phyloP scores from a whole-genome alignment of 83 land plant species.

The Picea abies region DNA sequence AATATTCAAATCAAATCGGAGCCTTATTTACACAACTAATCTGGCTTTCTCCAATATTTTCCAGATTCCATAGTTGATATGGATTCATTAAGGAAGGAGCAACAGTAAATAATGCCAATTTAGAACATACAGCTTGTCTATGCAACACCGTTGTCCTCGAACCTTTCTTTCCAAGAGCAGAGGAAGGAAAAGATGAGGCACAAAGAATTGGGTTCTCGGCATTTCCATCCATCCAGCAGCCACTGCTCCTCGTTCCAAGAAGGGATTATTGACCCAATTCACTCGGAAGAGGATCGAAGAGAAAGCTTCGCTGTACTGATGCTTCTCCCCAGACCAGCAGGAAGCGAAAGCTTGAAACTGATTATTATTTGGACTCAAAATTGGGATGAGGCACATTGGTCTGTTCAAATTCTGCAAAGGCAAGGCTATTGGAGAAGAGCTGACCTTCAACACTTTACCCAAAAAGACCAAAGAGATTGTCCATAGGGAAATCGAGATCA shows the following conservation, averaged over 20 bases:
- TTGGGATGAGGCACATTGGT: conserved; percentile 62
- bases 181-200: neutral
- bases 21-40: too few relatives aligned
- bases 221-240: conserved; percentile 8
- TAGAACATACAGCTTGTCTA: neutral
- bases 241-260: neutral
- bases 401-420: conserved; percentile 45
- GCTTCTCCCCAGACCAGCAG: conserved; percentile 46
- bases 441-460: conserved; percentile 61
- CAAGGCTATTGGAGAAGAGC: conserved; percentile 44
- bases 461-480: conserved; percentile 61
- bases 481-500: conserved; percentile 71
- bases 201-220: neutral
- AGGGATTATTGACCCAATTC: neutral
- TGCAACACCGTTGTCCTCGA: neutral
- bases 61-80: conserved; percentile 3
- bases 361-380: conserved; percentile 36
- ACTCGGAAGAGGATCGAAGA: conserved; percentile 54
- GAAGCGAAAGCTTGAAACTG: conserved; percentile 59
- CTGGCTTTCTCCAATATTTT: too few relatives aligned
- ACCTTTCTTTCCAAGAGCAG: neutral
- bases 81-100: conserved; percentile 1
- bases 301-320: conserved; percentile 77
- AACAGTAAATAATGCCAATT: neutral
- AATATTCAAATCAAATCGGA: too few relatives aligned